These are phyloP conservation scores for Poteriospumella lacustris DNA, from an alignment of 108 stramenopile genomes.

Conservation along the genomic window DNA sequence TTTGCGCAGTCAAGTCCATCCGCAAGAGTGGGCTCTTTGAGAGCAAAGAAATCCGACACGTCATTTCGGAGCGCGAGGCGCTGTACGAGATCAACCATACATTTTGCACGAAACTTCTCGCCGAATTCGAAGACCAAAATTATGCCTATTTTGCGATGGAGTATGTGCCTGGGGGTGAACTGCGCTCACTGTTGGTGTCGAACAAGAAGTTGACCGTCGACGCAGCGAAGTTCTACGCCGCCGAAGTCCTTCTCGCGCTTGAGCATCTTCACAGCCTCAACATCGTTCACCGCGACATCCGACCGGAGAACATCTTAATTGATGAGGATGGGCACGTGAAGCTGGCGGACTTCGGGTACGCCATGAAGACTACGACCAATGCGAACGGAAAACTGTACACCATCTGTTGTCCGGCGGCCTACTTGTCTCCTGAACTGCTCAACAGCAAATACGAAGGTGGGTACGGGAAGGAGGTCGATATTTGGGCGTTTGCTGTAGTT, in stretches of 20 bases:
- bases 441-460: neutral
- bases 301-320: conserved; percentile 14
- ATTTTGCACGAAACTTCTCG: neutral
- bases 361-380: neutral
- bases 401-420: neutral
- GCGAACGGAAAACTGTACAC: neutral
- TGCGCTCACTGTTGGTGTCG: neutral
- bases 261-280: conserved; percentile 13
- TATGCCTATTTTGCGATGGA: neutral
- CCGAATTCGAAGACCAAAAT: neutral
- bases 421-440: neutral
- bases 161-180: neutral
- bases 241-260: conserved; percentile 20
- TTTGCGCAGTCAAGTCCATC: neutral
- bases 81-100: neutral
- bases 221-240: conserved; percentile 17
- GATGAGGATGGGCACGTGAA: conserved; percentile 13
- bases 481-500: neutral
- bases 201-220: neutral
- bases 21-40: neutral
- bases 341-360: neutral
- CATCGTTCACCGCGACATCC: conserved; percentile 32
- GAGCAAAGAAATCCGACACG: neutral
- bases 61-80: neutral
- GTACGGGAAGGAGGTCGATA: neutral